phyloP scores from a whole-genome alignment of 164 flowering plant species.

The Liriodendron chinense region DNA sequence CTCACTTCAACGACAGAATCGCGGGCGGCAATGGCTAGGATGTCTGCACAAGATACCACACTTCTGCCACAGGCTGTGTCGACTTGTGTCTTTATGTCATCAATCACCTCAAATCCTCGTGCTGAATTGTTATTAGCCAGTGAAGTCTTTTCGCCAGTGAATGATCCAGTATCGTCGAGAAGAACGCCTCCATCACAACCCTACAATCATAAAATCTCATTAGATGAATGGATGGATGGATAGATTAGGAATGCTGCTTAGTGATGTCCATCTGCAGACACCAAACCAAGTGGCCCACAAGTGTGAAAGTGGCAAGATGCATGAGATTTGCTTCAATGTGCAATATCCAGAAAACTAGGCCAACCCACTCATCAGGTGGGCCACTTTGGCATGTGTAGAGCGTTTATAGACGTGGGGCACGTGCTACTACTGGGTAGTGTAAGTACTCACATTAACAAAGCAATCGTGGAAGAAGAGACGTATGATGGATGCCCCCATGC shows the following conservation, averaged over 20 bases:
- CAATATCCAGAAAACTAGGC: too few species aligned
- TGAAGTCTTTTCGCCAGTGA: neutral
- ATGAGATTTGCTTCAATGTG: too few species aligned
- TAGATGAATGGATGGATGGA: too few species aligned
- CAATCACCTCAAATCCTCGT: neutral
- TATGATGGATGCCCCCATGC: slow-evolving; percentile 40
- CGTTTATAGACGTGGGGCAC: too few species aligned
- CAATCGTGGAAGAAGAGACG: slow-evolving; percentile 48
- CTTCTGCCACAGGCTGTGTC: neutral
- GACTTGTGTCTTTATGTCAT: neutral
- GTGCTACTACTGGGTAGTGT: too few species aligned
- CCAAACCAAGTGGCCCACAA: too few species aligned
- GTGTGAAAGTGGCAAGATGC: too few species aligned
- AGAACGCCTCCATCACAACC: neutral
- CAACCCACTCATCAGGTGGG: too few species aligned
- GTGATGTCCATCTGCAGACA: too few species aligned
- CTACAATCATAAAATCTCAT: neutral
- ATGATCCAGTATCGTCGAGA: neutral
- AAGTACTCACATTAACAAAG: slow-evolving; percentile 24
- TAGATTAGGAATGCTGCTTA: too few species aligned
- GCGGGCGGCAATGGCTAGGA: neutral
- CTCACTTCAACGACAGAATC: neutral
- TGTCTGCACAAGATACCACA: slow-evolving; percentile 1
- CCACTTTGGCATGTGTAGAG: too few species aligned
- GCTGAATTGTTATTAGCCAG: neutral